These are phyloP conservation scores for Diutina sp. DNA, from an alignment of 1,139 yeast genomes.

Conservation along the genomic window DNA sequence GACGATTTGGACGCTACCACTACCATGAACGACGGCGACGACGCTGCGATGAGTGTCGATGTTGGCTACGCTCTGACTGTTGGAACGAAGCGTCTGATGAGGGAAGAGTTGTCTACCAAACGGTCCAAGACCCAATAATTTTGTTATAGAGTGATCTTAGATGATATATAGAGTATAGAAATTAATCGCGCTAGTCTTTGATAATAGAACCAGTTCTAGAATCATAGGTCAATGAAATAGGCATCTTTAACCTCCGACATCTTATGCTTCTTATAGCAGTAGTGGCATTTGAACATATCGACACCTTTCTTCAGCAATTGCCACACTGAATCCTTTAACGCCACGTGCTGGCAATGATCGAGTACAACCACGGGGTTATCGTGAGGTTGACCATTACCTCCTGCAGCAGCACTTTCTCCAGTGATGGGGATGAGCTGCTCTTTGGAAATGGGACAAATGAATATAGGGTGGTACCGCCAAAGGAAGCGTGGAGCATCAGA, in stretches of 20 bases:
- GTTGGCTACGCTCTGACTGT: constrained; percentile 27
- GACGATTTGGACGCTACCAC: constrained; percentile 14
- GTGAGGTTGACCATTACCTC: constrained; percentile 8
- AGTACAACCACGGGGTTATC: constrained; percentile 31
- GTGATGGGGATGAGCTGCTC: constrained; percentile 48
- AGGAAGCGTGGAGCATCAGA: constrained; percentile 28
- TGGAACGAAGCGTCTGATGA: constrained; percentile 11
- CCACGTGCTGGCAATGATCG: constrained; percentile 31
- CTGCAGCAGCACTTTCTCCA: constrained; percentile 10
- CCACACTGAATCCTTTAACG: constrained; percentile 26
- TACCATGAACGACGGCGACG: constrained; percentile 6
- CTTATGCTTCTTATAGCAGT: constrained; percentile 35
- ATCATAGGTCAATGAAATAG: constrained; percentile 27
- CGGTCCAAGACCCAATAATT: neutral
- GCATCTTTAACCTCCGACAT: constrained; percentile 30
- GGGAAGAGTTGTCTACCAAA: neutral
- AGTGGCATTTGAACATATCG: constrained; percentile 34
- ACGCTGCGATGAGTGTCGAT: constrained; percentile 34
- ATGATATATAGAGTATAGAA: neutral
- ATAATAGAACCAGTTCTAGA: neutral
- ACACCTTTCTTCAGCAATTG: constrained; percentile 24
- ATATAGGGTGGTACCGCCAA: constrained; percentile 64
- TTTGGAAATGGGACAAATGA: constrained; percentile 83
- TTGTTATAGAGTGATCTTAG: neutral
- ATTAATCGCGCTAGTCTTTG: too few relatives aligned